phyloP scores from a whole-genome alignment of 495 filamentous ascomycete species.

The Margaritispora aquatica region DNA sequence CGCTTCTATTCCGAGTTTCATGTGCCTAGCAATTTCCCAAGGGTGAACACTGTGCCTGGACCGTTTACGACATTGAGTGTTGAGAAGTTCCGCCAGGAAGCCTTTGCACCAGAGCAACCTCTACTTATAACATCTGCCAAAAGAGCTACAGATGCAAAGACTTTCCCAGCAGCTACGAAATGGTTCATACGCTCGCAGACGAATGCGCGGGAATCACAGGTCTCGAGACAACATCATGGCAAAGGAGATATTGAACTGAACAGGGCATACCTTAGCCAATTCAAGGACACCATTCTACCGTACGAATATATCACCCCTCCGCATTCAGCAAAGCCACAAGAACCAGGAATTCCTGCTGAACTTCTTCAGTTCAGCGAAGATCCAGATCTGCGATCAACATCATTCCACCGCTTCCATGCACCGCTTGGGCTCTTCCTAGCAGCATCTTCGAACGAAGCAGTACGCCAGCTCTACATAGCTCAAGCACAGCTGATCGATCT shows the following conservation, averaged over 20 bases:
- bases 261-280: constrained; percentile 16
- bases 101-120: constrained; percentile 23
- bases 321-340: background rate
- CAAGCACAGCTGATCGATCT: constrained; percentile 67
- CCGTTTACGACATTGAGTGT: constrained; percentile 14
- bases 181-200: constrained; percentile 13
- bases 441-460: background rate
- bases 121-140: constrained; percentile 15
- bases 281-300: constrained; percentile 17
- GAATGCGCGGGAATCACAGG: background rate
- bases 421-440: constrained; percentile 17
- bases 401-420: constrained; percentile 16
- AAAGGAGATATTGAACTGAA: background rate
- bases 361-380: background rate
- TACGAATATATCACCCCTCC: constrained; percentile 12
- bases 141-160: background rate
- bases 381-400: background rate
- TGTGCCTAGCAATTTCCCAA: constrained; percentile 1
- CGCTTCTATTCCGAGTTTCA: background rate
- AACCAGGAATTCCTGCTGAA: background rate
- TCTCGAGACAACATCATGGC: background rate
- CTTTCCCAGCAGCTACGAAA: constrained; percentile 17
- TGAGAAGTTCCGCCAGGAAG: constrained; percentile 17
- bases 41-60: constrained; percentile 7
- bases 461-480: constrained; percentile 64